These are phyloP conservation scores for Wolfiporia cocos DNA, from an alignment of 1,284 basidiomycete species.

Conservation along the genomic window DNA sequence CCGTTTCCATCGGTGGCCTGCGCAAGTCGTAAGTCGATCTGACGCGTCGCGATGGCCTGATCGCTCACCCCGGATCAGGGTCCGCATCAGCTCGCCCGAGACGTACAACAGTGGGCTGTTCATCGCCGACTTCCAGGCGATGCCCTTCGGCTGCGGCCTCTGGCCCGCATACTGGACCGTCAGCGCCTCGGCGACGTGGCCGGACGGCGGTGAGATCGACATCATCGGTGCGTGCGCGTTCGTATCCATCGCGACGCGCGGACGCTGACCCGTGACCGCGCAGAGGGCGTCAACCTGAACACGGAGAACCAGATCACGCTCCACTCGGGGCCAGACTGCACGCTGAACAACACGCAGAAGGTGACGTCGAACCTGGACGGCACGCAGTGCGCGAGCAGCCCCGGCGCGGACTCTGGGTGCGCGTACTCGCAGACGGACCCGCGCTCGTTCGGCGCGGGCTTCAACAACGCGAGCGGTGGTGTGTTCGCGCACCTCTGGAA, in stretches of 20 bases:
- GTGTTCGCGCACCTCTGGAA: constrained; percentile 76
- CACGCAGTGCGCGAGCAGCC: constrained; percentile 42
- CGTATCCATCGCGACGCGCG: background rate
- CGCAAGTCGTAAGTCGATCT: constrained; percentile 56
- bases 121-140: constrained; percentile 69
- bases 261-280: background rate
- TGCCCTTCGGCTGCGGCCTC: constrained; percentile 75
- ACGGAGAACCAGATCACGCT: constrained; percentile 64
- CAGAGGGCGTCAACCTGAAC: constrained; percentile 56
- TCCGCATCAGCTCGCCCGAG: constrained; percentile 68
- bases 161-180: constrained; percentile 74
- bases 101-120: constrained; percentile 67
- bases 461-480: constrained; percentile 66
- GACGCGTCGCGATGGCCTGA: background rate
- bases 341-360: constrained; percentile 32
- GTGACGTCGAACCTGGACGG: constrained; percentile 28
- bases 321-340: constrained; percentile 54
- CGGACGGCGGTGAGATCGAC: constrained; percentile 42
- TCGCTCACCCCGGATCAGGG: constrained; percentile 29
- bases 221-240: constrained; percentile 22
- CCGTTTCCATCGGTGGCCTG: constrained; percentile 42
- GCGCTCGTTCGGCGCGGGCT: constrained; percentile 60
- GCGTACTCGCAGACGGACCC: constrained; percentile 47
- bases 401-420: constrained; percentile 59
- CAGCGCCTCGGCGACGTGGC: constrained; percentile 64